phyloP scores from a whole-genome alignment of 768 basidiomycete genomes.

The Mycena floridula region DNA sequence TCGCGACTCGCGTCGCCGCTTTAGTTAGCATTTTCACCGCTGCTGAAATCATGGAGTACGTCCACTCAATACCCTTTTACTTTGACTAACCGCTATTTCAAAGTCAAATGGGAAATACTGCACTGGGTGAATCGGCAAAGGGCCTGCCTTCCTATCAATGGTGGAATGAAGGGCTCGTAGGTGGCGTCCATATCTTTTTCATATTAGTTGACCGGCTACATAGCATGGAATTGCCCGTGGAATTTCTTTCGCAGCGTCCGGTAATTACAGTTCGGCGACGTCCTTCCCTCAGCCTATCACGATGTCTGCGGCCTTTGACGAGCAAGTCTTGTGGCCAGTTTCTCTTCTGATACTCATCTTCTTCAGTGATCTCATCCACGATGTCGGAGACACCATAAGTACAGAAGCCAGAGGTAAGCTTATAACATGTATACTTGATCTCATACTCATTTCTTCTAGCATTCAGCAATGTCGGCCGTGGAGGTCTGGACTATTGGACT shows the following conservation, averaged over 20 bases:
- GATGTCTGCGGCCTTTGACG: conserved; percentile 51
- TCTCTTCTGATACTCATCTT: no score
- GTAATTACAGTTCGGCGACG: conserved; percentile 50
- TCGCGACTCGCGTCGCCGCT: conserved; percentile 34
- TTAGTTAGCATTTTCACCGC: conserved; percentile 43
- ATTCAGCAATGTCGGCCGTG: conserved; percentile 46
- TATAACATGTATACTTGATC: no score
- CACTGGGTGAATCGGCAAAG: conserved; percentile 46
- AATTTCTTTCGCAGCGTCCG: conserved; percentile 40
- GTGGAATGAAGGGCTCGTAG: conserved; percentile 56
- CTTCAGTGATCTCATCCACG: conserved; percentile 39
- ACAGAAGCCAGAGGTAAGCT: conserved; percentile 52
- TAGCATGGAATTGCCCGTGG: conserved; percentile 59
- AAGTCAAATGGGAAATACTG: conserved; percentile 43
- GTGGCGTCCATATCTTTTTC: conserved; percentile 11
- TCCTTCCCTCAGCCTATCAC: conserved; percentile 55
- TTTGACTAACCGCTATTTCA: no score
- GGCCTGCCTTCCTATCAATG: conserved; percentile 54
- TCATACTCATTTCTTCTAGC: no score
- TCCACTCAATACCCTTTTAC: no score
- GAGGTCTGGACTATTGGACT: conserved; percentile 52
- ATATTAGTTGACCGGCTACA: neutral
- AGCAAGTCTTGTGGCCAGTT: no score
- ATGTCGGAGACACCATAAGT: conserved; percentile 43
- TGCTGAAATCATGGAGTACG: conserved; percentile 42